Evolutionary conservation across 331 rosid species (phyloP), one percentile per base, ranked within the genome.

Genomic region (Stylosanthes scabra): DNA sequence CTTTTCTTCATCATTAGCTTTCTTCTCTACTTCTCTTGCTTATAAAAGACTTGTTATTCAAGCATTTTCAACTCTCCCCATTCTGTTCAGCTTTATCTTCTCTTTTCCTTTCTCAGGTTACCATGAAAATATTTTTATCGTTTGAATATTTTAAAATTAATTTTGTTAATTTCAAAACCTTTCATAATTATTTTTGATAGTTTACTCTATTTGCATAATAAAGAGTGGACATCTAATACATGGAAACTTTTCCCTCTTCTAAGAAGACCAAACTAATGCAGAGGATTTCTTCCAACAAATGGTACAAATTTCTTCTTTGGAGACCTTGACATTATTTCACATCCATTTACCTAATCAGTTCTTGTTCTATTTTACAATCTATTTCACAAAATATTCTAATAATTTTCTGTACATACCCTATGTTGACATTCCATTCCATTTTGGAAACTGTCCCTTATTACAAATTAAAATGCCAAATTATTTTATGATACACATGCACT

Each of bases 1-100:
- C n/a, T n/a, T n/a, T n/a, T n/a, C n/a, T n/a, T n/a, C n/a, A 80
- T 76, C 75, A 83, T 83, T 80, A 82, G 2, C 42, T 76, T 76
- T 76, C 57, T 59, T 65, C 70, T 52, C 28, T n/a, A 27, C 13
- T 37, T 73, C 55, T 59, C 52, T 66, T 79, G 12, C 29, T 55
- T n/a, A 61, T 49, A 15, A 40, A 82, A 76, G 27, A 41, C 47
- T 77, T 63, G 61, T 50, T 73, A 77, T 63, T 68, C 72, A 59
- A 65, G 63, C 67, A 27, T 78, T 47, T 78, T 62, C 47, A 8
- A 42, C 51, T 54, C 34, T 63, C 41, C 40, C 4, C 63, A n/a
- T 57, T 46, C 15, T 9, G 74, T 46, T 72, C 74, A 78, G 58
- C 78, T 65, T 78, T 74, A n/a, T 52, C 34, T 59, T 71, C 59